Evolutionary conservation across 371 early-diverging fungal genomes (phyloP).

Genomic region (Mucor velutinosus): DNA sequence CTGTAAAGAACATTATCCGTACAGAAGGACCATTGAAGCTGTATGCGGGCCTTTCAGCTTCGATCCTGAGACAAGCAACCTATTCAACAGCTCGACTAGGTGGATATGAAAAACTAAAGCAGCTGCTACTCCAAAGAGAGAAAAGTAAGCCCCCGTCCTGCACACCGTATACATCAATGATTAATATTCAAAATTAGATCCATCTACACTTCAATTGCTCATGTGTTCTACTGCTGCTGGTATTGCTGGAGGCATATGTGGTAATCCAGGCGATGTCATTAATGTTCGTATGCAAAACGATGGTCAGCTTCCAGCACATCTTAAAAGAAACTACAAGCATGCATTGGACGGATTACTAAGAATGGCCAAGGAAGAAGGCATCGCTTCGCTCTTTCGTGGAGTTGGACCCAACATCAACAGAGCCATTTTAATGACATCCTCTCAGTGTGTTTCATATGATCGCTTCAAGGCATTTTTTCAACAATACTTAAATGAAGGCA

Average conservation of each 20-base stretch:
- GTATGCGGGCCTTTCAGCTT: slow-evolving; percentile 66
- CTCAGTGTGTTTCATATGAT: slow-evolving; percentile 66
- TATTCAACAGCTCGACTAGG: slow-evolving; percentile 74
- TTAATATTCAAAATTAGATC: slow-evolving; percentile 20
- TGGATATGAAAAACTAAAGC: slow-evolving; percentile 61
- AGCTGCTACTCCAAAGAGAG: slow-evolving; percentile 33
- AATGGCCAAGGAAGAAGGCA: slow-evolving; percentile 62
- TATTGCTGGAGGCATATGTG: slow-evolving; percentile 65
- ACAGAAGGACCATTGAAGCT: slow-evolving; percentile 49
- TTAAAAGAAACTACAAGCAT: slow-evolving; percentile 64
- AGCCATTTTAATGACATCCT: slow-evolving; percentile 68
- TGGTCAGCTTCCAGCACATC: slow-evolving; percentile 59
- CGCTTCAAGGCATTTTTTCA: slow-evolving; percentile 56
- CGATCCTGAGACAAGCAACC: slow-evolving; percentile 68
- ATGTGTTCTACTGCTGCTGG: slow-evolving; percentile 63
- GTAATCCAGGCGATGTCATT: slow-evolving; percentile 77
- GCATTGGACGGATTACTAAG: slow-evolving; percentile 66
- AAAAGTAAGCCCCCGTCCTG: slow-evolving; percentile 16
- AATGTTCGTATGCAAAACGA: slow-evolving; percentile 77
- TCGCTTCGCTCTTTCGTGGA: slow-evolving; percentile 57
- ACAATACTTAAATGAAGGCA: slow-evolving; percentile 51
- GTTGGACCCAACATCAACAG: slow-evolving; percentile 64
- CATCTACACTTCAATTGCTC: slow-evolving; percentile 49
- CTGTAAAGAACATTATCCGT: slow-evolving; percentile 34
- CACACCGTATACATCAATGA: slow-evolving; percentile 11